Conservation (phyloP, 768 basidiomycete genomes). For the Pulveroboletus sp. region DNA sequence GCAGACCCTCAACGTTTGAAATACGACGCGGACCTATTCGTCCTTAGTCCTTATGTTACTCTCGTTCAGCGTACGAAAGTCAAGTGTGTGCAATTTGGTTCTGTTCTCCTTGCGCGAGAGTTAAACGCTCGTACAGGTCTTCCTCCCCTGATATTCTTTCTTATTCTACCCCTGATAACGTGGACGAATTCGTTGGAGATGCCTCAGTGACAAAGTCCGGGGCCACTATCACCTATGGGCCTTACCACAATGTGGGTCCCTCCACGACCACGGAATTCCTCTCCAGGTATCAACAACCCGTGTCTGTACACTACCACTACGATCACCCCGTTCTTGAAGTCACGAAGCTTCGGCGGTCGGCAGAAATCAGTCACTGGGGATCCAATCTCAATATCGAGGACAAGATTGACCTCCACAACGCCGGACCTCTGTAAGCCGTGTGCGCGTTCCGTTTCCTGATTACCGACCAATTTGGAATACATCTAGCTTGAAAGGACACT, state of each 20-base stretch:
- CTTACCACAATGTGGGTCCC: conserved; percentile 71
- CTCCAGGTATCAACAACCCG: conserved; percentile 56
- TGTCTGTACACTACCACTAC: conserved; percentile 78
- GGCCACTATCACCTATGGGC: conserved; percentile 84
- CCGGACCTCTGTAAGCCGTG: conserved; percentile 77
- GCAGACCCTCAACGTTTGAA: conserved; percentile 76
- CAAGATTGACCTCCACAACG: conserved; percentile 80
- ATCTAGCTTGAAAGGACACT: conserved; percentile 87
- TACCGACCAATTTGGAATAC: neutral
- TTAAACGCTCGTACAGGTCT: conserved; percentile 44
- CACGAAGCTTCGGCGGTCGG: conserved; percentile 64
- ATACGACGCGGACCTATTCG: conserved; percentile 74
- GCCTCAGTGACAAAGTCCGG: conserved; percentile 68
- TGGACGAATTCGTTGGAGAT: conserved; percentile 62
- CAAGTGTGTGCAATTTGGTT: conserved; percentile 48
- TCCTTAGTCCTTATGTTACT: conserved; percentile 82
- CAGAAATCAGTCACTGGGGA: conserved; percentile 98
- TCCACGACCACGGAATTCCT: conserved; percentile 59
- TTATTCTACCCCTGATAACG: conserved; percentile 62
- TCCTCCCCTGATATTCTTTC: conserved; percentile 68
- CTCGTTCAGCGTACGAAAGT: conserved; percentile 84
- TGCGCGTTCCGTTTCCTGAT: neutral
- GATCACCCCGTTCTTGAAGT: conserved; percentile 83
- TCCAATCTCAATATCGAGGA: conserved; percentile 93
- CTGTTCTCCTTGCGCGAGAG: neutral